Conservation (phyloP, 257 asterid species). For the Catharanthus roseus region DNA sequence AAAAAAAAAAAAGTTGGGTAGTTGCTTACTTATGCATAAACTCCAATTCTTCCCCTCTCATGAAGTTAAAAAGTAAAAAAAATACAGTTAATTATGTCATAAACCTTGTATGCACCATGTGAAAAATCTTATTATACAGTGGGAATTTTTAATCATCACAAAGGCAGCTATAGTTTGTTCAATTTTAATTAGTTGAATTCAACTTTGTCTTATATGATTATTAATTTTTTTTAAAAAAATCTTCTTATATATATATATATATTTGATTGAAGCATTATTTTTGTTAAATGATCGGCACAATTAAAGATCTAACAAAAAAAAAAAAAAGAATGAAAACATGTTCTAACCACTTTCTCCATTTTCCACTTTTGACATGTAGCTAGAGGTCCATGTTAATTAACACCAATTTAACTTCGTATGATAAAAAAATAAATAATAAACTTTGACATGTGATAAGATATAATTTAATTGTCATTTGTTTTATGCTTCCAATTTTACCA, state of each 20-base stretch:
- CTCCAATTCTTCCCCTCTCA: background rate
- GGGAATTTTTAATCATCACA: background rate
- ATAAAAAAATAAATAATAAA: too few species aligned
- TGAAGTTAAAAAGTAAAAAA: too few species aligned
- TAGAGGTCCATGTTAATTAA: background rate
- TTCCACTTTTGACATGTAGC: background rate
- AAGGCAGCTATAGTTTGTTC: background rate
- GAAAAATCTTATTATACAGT: background rate
- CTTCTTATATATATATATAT: too few species aligned
- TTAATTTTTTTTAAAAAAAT: too few species aligned
- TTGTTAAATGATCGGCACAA: background rate
- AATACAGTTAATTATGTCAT: too few species aligned
- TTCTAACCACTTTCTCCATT: slow-evolving; percentile 25
- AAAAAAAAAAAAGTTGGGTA: too few species aligned
- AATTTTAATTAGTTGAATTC: slow-evolving; percentile 8
- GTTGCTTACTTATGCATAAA: too few species aligned
- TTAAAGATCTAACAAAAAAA: background rate
- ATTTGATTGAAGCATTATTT: background rate
- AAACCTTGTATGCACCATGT: background rate
- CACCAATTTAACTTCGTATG: background rate
- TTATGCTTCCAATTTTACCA: background rate
- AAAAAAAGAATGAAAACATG: slow-evolving; percentile 19
- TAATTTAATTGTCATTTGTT: background rate
- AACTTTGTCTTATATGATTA: slow-evolving; percentile 14
- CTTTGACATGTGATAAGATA: too few species aligned